Percentiles rank a stretch among this genome's conserved stretches.
Evolutionary conservation across 768 basidiomycete genomes (phyloP).

Genomic region (Panaeolus papilionaceus): DNA sequence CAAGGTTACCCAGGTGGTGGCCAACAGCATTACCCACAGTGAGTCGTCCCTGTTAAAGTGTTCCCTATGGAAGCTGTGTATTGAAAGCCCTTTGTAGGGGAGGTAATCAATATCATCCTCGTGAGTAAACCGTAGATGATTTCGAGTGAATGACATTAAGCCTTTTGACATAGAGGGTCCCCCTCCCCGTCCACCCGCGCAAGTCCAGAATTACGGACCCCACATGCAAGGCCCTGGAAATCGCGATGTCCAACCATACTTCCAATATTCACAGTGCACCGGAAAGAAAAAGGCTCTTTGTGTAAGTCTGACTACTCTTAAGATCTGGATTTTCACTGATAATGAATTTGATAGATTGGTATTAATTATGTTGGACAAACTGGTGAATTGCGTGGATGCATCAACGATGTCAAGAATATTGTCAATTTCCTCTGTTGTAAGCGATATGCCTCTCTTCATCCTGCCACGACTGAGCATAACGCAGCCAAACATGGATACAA

Average conservation of each 20-base stretch:
- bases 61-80: neutral
- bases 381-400: constrained; percentile 81
- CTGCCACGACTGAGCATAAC: neutral
- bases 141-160: constrained; percentile 18
- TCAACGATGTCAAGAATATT: constrained; percentile 90
- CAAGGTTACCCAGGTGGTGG: constrained; percentile 25
- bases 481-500: constrained; percentile 69
- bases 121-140: constrained; percentile 22
- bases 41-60: neutral
- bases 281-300: constrained; percentile 90
- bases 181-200: constrained; percentile 59
- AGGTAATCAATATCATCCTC: constrained; percentile 29
- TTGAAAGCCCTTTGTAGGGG: constrained; percentile 21
- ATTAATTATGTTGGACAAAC: constrained; percentile 83
- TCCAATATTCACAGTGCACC: constrained; percentile 90
- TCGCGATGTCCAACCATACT: constrained; percentile 62
- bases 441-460: constrained; percentile 28
- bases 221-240: constrained; percentile 54
- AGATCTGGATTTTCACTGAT: neutral
- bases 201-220: constrained; percentile 68
- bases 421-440: constrained; percentile 74
- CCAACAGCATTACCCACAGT: constrained; percentile 21
- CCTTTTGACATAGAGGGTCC: constrained; percentile 36
- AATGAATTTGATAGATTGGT: constrained; percentile 64
- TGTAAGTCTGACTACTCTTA: constrained; percentile 48